phyloP scores from a whole-genome alignment of 495 filamentous ascomycete genomes.

The Xylaria flabelliformis region DNA sequence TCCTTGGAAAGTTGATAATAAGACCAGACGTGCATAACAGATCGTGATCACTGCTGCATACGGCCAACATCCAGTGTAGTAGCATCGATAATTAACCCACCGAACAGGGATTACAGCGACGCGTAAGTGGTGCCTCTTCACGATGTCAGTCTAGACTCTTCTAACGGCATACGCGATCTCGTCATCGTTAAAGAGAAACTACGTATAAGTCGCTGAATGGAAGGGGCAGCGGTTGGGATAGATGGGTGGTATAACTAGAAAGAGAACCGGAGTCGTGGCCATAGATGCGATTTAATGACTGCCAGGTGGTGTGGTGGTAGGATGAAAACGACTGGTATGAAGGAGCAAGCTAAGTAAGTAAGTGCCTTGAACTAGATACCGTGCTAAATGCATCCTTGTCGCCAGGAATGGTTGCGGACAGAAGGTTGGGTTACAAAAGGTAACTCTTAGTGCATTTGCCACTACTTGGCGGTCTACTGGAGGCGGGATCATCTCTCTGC shows the following conservation, averaged over 20 bases:
- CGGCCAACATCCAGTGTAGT: constrained; percentile 10
- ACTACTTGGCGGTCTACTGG: constrained; percentile 6
- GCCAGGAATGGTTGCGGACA: constrained; percentile 5
- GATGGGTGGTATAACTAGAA: neutral
- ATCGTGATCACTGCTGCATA: constrained; percentile 38
- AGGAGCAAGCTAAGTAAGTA: neutral
- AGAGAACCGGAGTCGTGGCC: neutral
- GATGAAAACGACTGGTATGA: constrained; percentile 1
- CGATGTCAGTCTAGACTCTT: neutral
- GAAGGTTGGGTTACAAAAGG: constrained; percentile 7
- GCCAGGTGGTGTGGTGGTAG: neutral
- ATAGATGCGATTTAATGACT: neutral
- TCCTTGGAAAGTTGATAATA: constrained; percentile 30
- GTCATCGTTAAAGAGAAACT: neutral
- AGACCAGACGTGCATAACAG: constrained; percentile 34
- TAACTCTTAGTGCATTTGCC: constrained; percentile 10
- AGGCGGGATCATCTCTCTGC: neutral
- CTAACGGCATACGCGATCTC: neutral
- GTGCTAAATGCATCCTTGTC: constrained; percentile 11
- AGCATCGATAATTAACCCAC: neutral
- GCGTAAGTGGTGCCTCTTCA: neutral
- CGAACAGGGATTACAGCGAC: neutral
- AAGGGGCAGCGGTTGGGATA: neutral
- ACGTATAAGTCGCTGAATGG: neutral
- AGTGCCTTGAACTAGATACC: neutral